Evolutionary conservation across 768 basidiomycete genomes (phyloP), one percentile per base, ranked within the genome.

Genomic region (Pholiota microspora): DNA sequence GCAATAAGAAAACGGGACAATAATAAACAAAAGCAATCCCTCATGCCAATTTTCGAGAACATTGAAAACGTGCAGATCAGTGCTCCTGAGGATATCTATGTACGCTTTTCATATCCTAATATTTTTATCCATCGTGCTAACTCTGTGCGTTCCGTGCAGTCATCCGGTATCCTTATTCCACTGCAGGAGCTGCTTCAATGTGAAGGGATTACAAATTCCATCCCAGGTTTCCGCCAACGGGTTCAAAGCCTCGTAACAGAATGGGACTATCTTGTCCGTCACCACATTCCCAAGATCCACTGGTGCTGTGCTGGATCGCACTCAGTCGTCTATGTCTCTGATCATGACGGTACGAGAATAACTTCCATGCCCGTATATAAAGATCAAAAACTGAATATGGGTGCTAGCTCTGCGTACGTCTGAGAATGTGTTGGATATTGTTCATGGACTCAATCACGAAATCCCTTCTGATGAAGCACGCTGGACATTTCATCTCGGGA

Each of bases 401-500:
- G 3, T 24, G 28, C 7, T 32, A 51, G 51, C 34, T 13, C 36
- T 27, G n/a, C 25, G 51, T 9, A n/a, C 25, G 7, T 29, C 38
- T 4, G 16, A 7, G 2, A 29, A 51, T 8, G 38, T 29, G 7
- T 51, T 36, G 18, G 35, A 40, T 13, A 44, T 51, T 9, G 27
- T 44, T 12, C 44, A 51, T 23, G 51, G 51, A 7, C 40, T 51
- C 13, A 29, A 24, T 15, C 21, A 51, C 23, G 27, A 25, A 13
- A 51, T 51, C 40, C 21, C n/a, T 10, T 9, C n/a, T n/a, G 51
- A 51, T n/a, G 51, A 51, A 21, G 40, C 51, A 4, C 40, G 51
- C 16, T 51, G 51, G 51, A 34, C 51, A 9, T 38, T 16, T 15
- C 38, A 44, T 32, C 38, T 51, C 2, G 51, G 40, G n/a, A 32